Evolutionary conservation across 2,329 filamentous ascomycete genomes (phyloP).

Genomic region (Blumeriella jaapii): DNA sequence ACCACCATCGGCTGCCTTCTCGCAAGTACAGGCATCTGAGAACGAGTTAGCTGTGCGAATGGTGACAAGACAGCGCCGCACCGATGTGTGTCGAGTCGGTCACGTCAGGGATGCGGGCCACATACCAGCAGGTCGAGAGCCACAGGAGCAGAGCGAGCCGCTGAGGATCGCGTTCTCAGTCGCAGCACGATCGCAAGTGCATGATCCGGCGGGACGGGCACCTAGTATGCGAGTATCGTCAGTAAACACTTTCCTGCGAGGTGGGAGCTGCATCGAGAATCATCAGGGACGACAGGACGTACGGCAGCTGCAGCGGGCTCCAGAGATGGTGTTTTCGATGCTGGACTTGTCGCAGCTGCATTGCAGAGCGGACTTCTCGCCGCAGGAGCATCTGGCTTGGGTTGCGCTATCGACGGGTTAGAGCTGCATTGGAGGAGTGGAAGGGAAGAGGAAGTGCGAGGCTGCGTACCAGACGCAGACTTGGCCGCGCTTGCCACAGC

Average conservation of each 20-base stretch:
- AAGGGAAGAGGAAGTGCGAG: conserved; percentile 2
- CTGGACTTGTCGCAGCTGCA: conserved; percentile 73
- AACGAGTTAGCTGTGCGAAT: conserved; percentile 11
- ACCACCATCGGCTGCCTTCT: conserved; percentile 54
- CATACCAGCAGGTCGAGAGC: conserved; percentile 59
- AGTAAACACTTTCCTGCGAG: neutral
- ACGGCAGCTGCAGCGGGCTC: conserved; percentile 74
- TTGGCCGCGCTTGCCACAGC: conserved; percentile 25
- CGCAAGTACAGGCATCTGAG: conserved; percentile 66
- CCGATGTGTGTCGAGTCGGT: no score
- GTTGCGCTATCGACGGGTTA: conserved; percentile 33
- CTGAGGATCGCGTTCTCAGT: conserved; percentile 54
- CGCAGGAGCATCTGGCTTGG: conserved; percentile 74
- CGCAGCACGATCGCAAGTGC: conserved; percentile 65
- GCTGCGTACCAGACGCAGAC: conserved; percentile 24
- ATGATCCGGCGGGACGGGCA: conserved; percentile 65
- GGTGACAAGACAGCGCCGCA: no score
- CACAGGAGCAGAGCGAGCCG: conserved; percentile 64
- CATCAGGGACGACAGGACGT: conserved; percentile 30
- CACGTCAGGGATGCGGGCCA: conserved; percentile 12
- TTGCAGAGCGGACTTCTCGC: conserved; percentile 73
- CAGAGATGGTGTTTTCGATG: conserved; percentile 61
- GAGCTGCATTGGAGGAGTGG: no score
- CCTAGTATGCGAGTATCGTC: conserved; percentile 11
- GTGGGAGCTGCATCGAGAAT: neutral